Evolutionary conservation across 2,329 filamentous ascomycete species (phyloP).

Genomic region (Neurospora sp.): DNA sequence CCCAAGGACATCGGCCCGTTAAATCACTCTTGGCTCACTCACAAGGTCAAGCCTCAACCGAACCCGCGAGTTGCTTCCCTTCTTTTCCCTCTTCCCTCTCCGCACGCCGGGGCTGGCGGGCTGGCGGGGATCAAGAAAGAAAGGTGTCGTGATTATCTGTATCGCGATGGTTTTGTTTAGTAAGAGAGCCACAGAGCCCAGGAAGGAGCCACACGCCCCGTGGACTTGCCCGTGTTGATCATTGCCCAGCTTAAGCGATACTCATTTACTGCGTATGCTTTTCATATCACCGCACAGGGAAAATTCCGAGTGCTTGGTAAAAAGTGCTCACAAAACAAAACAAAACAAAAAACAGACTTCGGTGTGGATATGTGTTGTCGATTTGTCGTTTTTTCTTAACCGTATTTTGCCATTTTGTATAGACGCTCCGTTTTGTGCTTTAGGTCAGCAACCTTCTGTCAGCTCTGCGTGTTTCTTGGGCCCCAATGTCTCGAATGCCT

Average conservation of each 20-base stretch:
- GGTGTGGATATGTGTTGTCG: not conserved
- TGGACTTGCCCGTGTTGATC: not conserved
- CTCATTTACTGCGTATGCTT: not conserved
- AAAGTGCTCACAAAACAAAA: not conserved
- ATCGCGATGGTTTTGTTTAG: not conserved
- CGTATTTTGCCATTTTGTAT: not conserved
- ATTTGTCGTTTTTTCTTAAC: not conserved
- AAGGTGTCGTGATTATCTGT: not conserved
- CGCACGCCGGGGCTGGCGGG: not conserved
- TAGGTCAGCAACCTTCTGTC: not conserved
- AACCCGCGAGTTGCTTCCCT: not conserved
- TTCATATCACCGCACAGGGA: not conserved
- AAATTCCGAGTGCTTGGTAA: not conserved
- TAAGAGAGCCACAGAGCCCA: not conserved
- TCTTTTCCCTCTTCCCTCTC: not conserved
- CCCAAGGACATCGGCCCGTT: not conserved
- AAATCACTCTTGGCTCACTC: not conserved
- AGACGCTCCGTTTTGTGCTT: not conserved
- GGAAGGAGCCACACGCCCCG: not conserved
- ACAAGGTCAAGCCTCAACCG: not conserved
- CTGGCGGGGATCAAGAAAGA: not conserved
- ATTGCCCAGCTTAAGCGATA: not conserved
- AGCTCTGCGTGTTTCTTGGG: not conserved
- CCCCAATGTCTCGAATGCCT: not conserved
- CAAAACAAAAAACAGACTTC: not conserved